Percentiles rank a stretch among this genome's conserved stretches.
Conservation (phyloP, 805 yeast genomes). For the Kuraishia ogatae region DNA sequence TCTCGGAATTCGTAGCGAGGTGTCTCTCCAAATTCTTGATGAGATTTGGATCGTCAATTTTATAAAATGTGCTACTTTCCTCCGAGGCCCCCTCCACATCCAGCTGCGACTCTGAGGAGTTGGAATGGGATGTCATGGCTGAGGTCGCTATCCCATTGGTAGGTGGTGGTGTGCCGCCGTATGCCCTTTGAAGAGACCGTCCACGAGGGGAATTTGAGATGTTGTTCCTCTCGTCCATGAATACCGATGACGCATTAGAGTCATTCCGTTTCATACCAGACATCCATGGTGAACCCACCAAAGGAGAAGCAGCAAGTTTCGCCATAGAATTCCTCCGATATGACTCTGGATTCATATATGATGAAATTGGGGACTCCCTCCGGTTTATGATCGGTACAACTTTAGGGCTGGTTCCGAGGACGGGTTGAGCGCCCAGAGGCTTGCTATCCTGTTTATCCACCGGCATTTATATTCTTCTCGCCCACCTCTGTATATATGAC, state of each 20-base stretch:
- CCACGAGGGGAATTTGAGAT: background rate
- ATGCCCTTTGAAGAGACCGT: background rate
- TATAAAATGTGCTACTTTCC: constrained; percentile 11
- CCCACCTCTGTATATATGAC: background rate
- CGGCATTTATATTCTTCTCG: background rate
- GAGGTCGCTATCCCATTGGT: background rate
- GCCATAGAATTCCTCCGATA: constrained; percentile 23
- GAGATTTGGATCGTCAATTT: constrained; percentile 24
- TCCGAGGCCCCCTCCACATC: constrained; percentile 1
- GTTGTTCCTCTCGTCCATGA: constrained; percentile 9
- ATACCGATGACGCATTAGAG: constrained; percentile 16
- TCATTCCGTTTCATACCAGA: constrained; percentile 10
- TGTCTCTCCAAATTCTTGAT: constrained; percentile 27
- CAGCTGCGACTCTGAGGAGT: constrained; percentile 1
- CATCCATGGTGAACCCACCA: constrained; percentile 6
- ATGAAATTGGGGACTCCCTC: background rate
- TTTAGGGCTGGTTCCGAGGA: background rate
- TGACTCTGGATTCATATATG: background rate
- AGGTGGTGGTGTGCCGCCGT: background rate
- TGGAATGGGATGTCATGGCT: background rate
- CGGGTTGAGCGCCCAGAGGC: background rate
- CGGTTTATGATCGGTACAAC: background rate
- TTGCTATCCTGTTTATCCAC: background rate
- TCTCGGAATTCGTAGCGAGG: constrained; percentile 22
- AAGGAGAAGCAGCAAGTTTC: constrained; percentile 20